Evolutionary conservation across 1,284 basidiomycete genomes (phyloP).

Genomic region (Ustilago hordei): DNA sequence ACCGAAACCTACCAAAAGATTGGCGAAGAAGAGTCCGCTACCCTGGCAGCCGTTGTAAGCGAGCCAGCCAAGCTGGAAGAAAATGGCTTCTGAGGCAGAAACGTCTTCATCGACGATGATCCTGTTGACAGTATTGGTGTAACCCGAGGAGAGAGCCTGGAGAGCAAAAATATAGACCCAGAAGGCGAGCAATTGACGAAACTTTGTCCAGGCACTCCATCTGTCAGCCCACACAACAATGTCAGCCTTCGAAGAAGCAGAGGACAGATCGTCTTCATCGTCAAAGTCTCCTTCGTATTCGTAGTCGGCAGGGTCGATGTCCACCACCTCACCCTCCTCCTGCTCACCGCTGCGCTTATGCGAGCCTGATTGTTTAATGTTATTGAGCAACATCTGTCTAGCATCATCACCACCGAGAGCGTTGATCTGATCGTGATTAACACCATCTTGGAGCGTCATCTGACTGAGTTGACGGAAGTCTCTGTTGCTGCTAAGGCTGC

Average conservation of each 20-base stretch:
- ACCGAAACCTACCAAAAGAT: conserved; percentile 35
- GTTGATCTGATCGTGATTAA: conserved; percentile 26
- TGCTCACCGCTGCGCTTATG: conserved; percentile 9
- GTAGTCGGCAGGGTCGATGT: conserved; percentile 44
- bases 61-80: conserved; percentile 27
- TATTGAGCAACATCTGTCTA: conserved; percentile 24
- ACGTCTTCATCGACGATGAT: conserved; percentile 24
- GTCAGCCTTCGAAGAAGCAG: conserved; percentile 25
- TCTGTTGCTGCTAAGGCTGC: conserved; percentile 32
- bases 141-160: conserved; percentile 52
- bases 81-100: background rate
- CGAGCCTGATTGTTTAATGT: conserved; percentile 26
- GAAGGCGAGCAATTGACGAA: conserved; percentile 32
- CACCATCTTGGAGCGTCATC: conserved; percentile 41
- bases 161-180: conserved; percentile 42
- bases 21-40: conserved; percentile 47
- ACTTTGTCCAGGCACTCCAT: conserved; percentile 41
- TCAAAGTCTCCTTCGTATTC: conserved; percentile 27
- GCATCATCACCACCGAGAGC: conserved; percentile 20
- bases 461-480: conserved; percentile 35
- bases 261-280: conserved; percentile 20
- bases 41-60: conserved; percentile 50
- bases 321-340: conserved; percentile 29
- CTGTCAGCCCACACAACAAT: conserved; percentile 44
- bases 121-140: conserved; percentile 30